Base-by-base conservation (phyloP, 805 yeast genomes). In the Citeromyces nyonsensis region DNA sequence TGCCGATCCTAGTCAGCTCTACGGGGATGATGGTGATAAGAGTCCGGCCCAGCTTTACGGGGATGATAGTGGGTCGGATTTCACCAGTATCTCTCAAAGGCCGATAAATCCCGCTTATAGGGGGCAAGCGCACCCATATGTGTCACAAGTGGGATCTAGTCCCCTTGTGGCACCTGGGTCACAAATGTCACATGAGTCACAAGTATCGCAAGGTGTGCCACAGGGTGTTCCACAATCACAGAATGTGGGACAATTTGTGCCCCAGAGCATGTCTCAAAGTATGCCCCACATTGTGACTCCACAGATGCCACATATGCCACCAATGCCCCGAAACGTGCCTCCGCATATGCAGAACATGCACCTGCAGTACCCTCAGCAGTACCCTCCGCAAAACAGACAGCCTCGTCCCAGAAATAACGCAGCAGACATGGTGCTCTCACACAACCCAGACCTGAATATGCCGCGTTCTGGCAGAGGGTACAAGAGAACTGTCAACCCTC, bases 21-120 rank as follows among this genome's bases (percentile, higher is more conserved):
- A 18, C 24, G 20, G 36, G 9, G 36, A 34, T 22, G 41, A 38
- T 9, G 12, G 31, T 26, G 22, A 18, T 7, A 27, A 30, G 12
- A 37, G 40, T 6, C 44, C 47, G 6, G 31, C 46, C 14, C 36
- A 32, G n/a, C 52, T 45, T 24, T 51, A 50, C 12, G 47, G 49
- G 10, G 40, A 40, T 15, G 47, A 48, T 26, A 51, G 44, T 11
- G 71, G 61, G 30, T 78, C 88, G 1, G 77, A 75, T 44, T 76
- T 80, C 51, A 79, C 91, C 2, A 73, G 84, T 33, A 81, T 80
- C 2, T 76, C 86, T 6, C 88, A 79, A 51, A 60, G 88, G 47
- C 85, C 75, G 18, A 63, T 72, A 10, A 79, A 79, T 44, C 81
- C 79, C 11, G 22, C 22, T 18, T 18, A 18, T 7, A 18, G 7